phyloP scores from a whole-genome alignment of 2,329 filamentous ascomycete genomes.

The Apiospora malaysiana region DNA sequence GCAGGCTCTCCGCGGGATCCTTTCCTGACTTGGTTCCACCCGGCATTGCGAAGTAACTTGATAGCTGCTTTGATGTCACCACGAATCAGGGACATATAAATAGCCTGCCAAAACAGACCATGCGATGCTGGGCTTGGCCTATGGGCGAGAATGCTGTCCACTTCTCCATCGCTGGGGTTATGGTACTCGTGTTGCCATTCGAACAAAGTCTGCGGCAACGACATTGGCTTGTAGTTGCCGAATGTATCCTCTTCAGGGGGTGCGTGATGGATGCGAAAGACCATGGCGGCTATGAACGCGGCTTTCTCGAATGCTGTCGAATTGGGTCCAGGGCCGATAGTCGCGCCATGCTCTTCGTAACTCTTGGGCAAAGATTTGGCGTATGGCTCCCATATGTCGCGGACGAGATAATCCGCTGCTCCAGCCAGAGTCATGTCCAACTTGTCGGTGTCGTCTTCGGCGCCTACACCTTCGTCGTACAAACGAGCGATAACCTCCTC shows the following conservation, averaged over 20 bases:
- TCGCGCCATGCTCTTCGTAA: constrained; percentile 60
- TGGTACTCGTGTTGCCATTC: constrained; percentile 83
- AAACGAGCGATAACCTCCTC: constrained; percentile 72
- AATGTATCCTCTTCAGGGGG: constrained; percentile 48
- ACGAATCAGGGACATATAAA: constrained; percentile 76
- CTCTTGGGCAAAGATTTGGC: constrained; percentile 53
- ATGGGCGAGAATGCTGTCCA: constrained; percentile 65
- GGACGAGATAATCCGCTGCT: constrained; percentile 56
- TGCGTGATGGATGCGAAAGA: constrained; percentile 80
- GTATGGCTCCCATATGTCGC: constrained; percentile 61
- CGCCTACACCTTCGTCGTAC: constrained; percentile 66
- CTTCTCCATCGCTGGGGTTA: constrained; percentile 71
- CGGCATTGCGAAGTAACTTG: constrained; percentile 73
- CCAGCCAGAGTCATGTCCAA: constrained; percentile 62
- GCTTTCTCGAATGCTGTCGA: constrained; percentile 75
- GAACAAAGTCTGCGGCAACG: constrained; percentile 79
- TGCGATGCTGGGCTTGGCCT: constrained; percentile 78
- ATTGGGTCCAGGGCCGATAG: constrained; percentile 69
- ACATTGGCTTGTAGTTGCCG: constrained; percentile 47
- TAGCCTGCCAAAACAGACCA: constrained; percentile 81
- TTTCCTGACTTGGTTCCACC: constrained; percentile 78
- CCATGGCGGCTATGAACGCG: constrained; percentile 75
- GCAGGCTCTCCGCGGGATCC: constrained; percentile 68
- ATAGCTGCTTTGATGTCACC: constrained; percentile 73
- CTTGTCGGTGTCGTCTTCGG: constrained; percentile 60